Evolutionary conservation across 1,284 basidiomycete genomes (phyloP), one percentile per base, ranked within the genome.

Genomic region (Cutaneotrichosporon cyanovorans): DNA sequence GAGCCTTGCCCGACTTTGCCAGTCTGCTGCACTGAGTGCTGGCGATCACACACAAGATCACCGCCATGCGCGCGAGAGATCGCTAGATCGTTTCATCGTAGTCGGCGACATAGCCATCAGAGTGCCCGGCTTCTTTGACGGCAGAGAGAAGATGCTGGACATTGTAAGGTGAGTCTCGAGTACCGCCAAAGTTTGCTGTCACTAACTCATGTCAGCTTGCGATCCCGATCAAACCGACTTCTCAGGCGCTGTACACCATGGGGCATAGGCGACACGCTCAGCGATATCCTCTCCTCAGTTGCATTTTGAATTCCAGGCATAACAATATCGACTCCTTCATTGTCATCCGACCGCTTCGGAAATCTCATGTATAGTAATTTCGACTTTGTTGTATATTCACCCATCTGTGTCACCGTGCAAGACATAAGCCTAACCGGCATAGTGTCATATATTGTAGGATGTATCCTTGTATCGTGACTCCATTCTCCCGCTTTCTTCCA

Each of bases 231-330:
- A 20, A 48, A 48, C 18, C 41, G 47, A 15, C 25, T 48, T 5
- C 21, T 48, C 15, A 30, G 47, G 15, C 30, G 42, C 12, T 48
- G 47, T 22, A 48, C 41, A 5, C 47, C 41, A 5, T 48, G 47
- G 47, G 47, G 42, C 8, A 40, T 48, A 14, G 47, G 47, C 9
- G 42, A 48, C 16, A 44, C 42, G 14, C 37, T 48, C 2, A 36
- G 47, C 7, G 47, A 48, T 22, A 48, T 48, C 16, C 31, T 48
- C 10, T 43, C 42, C 2, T 32, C 15, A n/a, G 19, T 48, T 9
- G 30, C 20, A 6, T 48, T 48, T 33, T 48, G 32, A 42, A 34
- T 7, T 7, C 25, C n/a, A n/a, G n/a, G n/a, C n/a, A n/a, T n/a
- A n/a, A n/a, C n/a, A n/a, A n/a, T n/a, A n/a, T n/a, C n/a, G n/a